Evolutionary conservation across 2,329 filamentous ascomycete species (phyloP).

Genomic region (Cladosporium sp.): DNA sequence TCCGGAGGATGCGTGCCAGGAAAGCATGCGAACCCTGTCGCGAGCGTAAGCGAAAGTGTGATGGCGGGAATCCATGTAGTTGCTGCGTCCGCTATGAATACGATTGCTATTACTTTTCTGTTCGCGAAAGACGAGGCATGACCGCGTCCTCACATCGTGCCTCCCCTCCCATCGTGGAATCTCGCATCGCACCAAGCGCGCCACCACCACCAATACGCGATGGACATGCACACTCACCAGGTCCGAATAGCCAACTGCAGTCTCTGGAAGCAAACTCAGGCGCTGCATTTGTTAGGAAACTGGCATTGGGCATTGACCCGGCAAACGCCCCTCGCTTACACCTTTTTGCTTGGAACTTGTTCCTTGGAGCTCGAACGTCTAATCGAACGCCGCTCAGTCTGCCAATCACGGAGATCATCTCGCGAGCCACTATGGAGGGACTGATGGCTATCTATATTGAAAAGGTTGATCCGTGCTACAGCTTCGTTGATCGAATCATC

Average conservation of each 20-base stretch:
- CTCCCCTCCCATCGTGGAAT: slow-evolving; percentile 4
- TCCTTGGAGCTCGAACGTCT: slow-evolving; percentile 22
- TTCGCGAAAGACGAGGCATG: slow-evolving; percentile 33
- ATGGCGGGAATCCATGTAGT: slow-evolving; percentile 51
- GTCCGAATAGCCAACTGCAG: slow-evolving; percentile 26
- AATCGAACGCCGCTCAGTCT: slow-evolving; percentile 21
- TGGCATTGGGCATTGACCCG: slow-evolving; percentile 53
- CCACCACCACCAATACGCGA: slow-evolving; percentile 11
- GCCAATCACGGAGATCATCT: slow-evolving; percentile 47
- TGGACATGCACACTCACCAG: slow-evolving; percentile 8
- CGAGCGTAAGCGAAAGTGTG: slow-evolving; percentile 56
- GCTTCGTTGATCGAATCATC: slow-evolving; percentile 42
- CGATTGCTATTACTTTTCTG: slow-evolving; percentile 47
- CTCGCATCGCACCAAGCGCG: slow-evolving; percentile 1
- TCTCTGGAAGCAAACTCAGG: slow-evolving; percentile 57
- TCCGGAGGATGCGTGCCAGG: slow-evolving; percentile 16
- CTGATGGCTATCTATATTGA: slow-evolving; percentile 51
- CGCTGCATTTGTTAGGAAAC: slow-evolving; percentile 52
- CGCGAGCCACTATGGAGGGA: slow-evolving; percentile 46
- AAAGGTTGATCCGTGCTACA: slow-evolving; percentile 53
- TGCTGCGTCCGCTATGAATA: slow-evolving; percentile 54
- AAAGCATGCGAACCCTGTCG: slow-evolving; percentile 45
- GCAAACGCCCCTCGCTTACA: slow-evolving; percentile 51
- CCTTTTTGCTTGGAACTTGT: slow-evolving; percentile 56
- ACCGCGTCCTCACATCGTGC: slow-evolving; percentile 26